Evolutionary conservation across 164 flowering plant species (phyloP).

Genomic region (Euptelea pleiosperma): DNA sequence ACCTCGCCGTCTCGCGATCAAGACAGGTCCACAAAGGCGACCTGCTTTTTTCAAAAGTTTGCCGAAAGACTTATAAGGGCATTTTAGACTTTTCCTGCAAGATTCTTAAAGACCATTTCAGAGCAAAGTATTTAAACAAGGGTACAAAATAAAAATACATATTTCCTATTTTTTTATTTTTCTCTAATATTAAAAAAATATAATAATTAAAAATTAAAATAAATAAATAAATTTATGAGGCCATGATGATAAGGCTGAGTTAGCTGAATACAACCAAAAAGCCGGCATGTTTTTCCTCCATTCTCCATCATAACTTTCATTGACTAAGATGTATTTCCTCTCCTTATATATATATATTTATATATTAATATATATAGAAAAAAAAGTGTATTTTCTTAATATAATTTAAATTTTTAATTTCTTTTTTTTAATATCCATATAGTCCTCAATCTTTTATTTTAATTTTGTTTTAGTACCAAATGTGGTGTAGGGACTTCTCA

Average conservation of each 20-base stretch:
- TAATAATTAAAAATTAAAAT: too few relatives aligned
- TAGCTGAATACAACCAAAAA: conserved; percentile 11
- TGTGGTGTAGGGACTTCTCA: not conserved
- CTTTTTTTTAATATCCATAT: not conserved
- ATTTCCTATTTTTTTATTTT: too few relatives aligned
- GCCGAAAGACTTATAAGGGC: conserved; percentile 6
- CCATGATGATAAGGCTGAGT: not conserved
- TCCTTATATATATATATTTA: too few relatives aligned
- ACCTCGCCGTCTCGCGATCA: conserved; percentile 5
- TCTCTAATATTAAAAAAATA: too few relatives aligned
- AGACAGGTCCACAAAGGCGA: conserved; percentile 4
- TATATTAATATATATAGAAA: too few relatives aligned
- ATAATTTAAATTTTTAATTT: not conserved
- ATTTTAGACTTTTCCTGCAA: not conserved
- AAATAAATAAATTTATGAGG: too few relatives aligned
- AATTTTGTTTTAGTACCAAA: not conserved
- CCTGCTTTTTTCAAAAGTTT: conserved; percentile 1
- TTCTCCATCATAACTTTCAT: conserved; percentile 8
- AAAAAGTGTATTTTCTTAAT: not conserved
- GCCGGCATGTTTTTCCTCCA: conserved; percentile 13
- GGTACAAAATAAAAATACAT: too few relatives aligned
- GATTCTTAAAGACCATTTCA: too few relatives aligned
- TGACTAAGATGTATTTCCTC: too few relatives aligned
- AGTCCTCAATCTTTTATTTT: not conserved
- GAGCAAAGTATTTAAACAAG: too few relatives aligned